Percentiles rank a stretch among this genome's conserved stretches.
Evolutionary conservation across 2,329 filamentous ascomycete genomes (phyloP).

Genomic region (Lecanoromycetidae sp.): DNA sequence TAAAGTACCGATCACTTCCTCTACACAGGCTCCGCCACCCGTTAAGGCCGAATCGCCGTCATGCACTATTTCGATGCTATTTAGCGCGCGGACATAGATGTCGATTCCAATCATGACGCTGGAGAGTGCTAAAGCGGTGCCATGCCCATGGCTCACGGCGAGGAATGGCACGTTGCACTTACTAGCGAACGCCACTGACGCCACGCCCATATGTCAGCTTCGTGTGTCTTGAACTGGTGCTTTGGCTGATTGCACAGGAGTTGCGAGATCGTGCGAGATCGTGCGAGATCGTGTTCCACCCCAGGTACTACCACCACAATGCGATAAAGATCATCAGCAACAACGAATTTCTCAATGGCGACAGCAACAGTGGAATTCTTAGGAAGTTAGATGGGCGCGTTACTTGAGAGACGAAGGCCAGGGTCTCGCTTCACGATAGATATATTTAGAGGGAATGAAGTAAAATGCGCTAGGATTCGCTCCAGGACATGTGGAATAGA

Average conservation of each 20-base stretch:
- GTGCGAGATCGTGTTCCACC: slow-evolving; percentile 1
- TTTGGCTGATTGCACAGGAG: not conserved
- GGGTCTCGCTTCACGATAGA: slow-evolving; percentile 1
- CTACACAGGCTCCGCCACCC: slow-evolving; percentile 10
- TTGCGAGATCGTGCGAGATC: not conserved
- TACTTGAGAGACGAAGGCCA: not conserved
- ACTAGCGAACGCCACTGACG: not conserved
- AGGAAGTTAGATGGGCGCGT: slow-evolving; percentile 3
- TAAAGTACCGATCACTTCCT: not conserved
- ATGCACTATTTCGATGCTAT: slow-evolving; percentile 10
- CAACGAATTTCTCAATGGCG: slow-evolving; percentile 1
- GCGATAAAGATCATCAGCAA: not conserved
- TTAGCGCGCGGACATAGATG: slow-evolving; percentile 19
- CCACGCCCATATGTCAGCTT: not conserved
- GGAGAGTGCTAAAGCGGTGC: slow-evolving; percentile 11
- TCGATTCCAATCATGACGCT: slow-evolving; percentile 20
- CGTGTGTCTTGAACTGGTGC: not conserved
- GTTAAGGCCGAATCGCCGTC: slow-evolving; percentile 8
- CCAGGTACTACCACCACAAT: slow-evolving; percentile 6
- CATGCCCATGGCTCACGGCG: slow-evolving; percentile 20
- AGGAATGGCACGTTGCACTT: slow-evolving; percentile 9
- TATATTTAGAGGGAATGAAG: not conserved
- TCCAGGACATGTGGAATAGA: not conserved
- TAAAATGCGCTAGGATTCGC: not conserved
- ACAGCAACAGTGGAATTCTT: not conserved